Base-by-base conservation (phyloP, 768 basidiomycete species). In the Pleurotus platypus region DNA sequence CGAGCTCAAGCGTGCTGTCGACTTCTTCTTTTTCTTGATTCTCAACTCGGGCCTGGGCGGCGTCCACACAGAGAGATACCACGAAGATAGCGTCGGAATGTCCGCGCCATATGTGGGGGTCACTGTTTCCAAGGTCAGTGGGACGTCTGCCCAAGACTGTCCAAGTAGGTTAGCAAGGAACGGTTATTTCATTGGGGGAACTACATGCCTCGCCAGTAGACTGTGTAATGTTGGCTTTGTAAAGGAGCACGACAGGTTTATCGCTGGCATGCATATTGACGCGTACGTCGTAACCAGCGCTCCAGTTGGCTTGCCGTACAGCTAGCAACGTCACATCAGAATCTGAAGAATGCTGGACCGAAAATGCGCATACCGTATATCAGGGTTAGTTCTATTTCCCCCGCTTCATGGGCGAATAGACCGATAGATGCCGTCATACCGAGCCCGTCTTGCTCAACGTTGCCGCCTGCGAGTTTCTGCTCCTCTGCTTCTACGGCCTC, bases 81-180 rank as follows among this genome's bases (percentile, higher is more conserved):
- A 67, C 1, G 61, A 30, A 2, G 55, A 6, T 13, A 67, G 27
- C 11, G 54, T n/a, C 7, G 67, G 67, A 7, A 68, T 53, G 3
- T 48, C 49, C n/a, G 60, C 40, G 1, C 64, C 64, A 46, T 63
- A 64, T 3, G 62, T 66, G 8, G 67, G 67, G 0, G 62, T 57
- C 5, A 61, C 61, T 12, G 67, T 68, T 49, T 68, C 66, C 8
- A 68, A 53, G 4, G 60, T 58, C 13, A 66, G 49, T 0, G 60
- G 58, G 3, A 64, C 64, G 46, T 65, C 59, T 2, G 63, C 57
- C 66, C 65, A 66, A 0, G 63, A 53, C 66, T 68, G 42, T 13
- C 1, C 5, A 6, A 42, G 16, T 39, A 26, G 8, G 7, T 39
- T 46, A n/a, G 13, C 27, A 37, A 26, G 2, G n/a, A 24, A 4